Conservation (phyloP, 2,329 filamentous ascomycete genomes). For the Cordyceps cicadae region DNA sequence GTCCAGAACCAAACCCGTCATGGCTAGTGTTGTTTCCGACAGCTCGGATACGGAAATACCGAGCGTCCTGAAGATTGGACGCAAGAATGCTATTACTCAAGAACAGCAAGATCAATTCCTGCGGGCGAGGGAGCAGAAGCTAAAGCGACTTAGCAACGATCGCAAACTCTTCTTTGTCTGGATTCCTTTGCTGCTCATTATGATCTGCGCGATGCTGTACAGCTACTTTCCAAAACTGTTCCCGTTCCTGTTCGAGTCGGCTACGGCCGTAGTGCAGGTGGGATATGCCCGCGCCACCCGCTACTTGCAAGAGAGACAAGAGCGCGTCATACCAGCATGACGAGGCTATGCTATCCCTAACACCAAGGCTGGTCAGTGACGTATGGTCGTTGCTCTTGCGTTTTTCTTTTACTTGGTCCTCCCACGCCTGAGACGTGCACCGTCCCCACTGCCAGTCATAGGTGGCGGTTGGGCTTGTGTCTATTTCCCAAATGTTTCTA, state of each 20-base stretch:
- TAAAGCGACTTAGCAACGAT: slow-evolving; percentile 56
- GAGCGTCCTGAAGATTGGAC: slow-evolving; percentile 48
- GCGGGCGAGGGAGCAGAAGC: slow-evolving; percentile 50
- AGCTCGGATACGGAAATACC: slow-evolving; percentile 27
- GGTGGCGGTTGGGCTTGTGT: slow-evolving; percentile 1
- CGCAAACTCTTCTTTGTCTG: slow-evolving; percentile 61
- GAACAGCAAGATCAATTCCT: slow-evolving; percentile 58
- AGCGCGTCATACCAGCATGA: slow-evolving; percentile 22
- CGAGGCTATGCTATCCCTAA: neutral
- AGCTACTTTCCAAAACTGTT: slow-evolving; percentile 43
- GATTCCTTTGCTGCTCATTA: slow-evolving; percentile 44
- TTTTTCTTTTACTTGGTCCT: no score
- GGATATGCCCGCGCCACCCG: slow-evolving; percentile 19
- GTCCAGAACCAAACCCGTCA: slow-evolving; percentile 23
- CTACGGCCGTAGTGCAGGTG: slow-evolving; percentile 24
- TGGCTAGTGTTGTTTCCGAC: neutral
- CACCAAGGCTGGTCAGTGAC: neutral
- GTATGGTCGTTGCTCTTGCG: neutral
- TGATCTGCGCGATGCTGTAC: slow-evolving; percentile 42
- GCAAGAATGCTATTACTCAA: slow-evolving; percentile 55
- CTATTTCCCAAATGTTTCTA: neutral
- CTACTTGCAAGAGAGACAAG: slow-evolving; percentile 19
- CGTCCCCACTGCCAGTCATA: neutral
- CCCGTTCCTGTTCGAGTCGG: slow-evolving; percentile 26
- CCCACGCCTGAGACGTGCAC: no score